Evolutionary conservation across 345 rosid species (phyloP).

Genomic region (Pistacia atlantica): DNA sequence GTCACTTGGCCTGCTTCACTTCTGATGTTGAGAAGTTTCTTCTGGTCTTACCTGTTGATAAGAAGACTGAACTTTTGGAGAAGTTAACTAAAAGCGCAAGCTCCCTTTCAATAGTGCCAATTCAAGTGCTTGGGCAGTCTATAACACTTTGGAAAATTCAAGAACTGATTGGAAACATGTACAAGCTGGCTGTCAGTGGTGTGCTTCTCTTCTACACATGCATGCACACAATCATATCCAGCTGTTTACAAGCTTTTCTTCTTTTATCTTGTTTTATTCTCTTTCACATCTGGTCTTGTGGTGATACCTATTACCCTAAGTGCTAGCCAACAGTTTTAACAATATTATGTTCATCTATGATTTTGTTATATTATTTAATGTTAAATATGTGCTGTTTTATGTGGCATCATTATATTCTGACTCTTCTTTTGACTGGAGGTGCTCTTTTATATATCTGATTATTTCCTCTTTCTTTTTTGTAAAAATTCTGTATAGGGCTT

Average conservation of each 20-base stretch:
- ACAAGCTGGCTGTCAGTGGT: constrained; percentile 59
- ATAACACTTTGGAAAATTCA: constrained; percentile 66
- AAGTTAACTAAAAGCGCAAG: constrained; percentile 47
- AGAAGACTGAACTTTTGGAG: constrained; percentile 57
- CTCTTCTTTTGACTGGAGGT: not conserved
- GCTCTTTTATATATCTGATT: not conserved
- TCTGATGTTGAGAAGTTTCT: constrained; percentile 76
- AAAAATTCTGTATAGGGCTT: not conserved
- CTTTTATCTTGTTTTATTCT: constrained; percentile 9
- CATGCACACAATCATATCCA: not conserved
- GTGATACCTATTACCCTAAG: not conserved
- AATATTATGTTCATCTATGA: not conserved
- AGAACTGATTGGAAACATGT: constrained; percentile 62
- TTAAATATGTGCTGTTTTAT: not conserved
- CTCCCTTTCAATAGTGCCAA: constrained; percentile 40
- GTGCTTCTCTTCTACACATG: constrained; percentile 29
- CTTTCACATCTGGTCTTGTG: not conserved
- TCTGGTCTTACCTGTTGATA: constrained; percentile 63
- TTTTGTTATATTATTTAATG: not conserved
- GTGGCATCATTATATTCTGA: not conserved
- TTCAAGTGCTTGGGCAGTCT: constrained; percentile 74
- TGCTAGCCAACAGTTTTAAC: not conserved
- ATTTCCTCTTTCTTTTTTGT: not conserved
- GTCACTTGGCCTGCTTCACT: constrained; percentile 89
- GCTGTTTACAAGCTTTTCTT: constrained; percentile 1